Evolutionary conservation across 2,329 filamentous ascomycete species (phyloP), one percentile per base, ranked within the genome.

Genomic region (Aureobasidium sp.): DNA sequence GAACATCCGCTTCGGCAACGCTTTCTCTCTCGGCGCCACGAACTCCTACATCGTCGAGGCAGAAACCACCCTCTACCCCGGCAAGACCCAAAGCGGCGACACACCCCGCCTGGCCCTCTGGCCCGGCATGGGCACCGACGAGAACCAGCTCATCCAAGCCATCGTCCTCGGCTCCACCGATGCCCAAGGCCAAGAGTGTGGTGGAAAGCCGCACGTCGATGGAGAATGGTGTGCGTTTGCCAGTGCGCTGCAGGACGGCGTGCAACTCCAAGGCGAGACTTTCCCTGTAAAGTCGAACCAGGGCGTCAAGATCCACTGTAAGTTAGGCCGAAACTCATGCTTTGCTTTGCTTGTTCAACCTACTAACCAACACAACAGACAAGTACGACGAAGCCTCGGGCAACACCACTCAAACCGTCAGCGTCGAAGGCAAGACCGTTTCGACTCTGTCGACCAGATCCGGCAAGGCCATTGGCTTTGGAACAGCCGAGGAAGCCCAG

Each of bases 51-150:
- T 79, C 65, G 70, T 73, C 27, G 74, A 77, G 62, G 69, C 77
- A 3, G 75, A 70, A 17, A 74, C 77, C 1, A 79, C 76, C 6
- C 69, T 79, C 17, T 66, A 75, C 17, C 69, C 78, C 4, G 77
- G 77, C 4, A 66, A 71, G 0, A 64, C 67, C 1, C 76, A 77
- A 1, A 72, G 66, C 35, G 70, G 71, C 37, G 71, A 69, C 40
- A 68, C 67, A 5, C 74, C 75, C 31, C 70, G 73, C 58, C 64
- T 73, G 21, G 76, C 75, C 7, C 69, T 79, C 19, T 79, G 77
- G 78, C 74, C 78, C 17, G 77, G 78, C 13, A 78, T 79, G 76
- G 77, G 76, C 4, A 79, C 76, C 4, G 75, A 73, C 4, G 73
- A 73, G n/a, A 76, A 74, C 25, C 74, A 79, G 60, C 64, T 79